phyloP scores from a whole-genome alignment of 345 rosid species.

The Xanthoceras sorbifolium region DNA sequence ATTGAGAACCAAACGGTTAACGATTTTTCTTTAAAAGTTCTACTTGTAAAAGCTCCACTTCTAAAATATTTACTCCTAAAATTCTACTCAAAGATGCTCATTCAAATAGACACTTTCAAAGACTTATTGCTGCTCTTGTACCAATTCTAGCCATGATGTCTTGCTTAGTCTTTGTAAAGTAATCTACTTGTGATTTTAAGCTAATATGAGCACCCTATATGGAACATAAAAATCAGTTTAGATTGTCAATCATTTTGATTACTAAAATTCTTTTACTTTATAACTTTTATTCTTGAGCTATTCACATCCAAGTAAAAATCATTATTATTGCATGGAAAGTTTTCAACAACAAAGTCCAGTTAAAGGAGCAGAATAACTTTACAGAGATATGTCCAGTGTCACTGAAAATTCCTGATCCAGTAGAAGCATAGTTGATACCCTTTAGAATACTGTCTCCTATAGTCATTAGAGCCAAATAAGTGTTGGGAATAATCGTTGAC shows the following conservation, averaged over 20 bases:
- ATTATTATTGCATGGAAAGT: background rate
- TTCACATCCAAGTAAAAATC: background rate
- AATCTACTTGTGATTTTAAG: constrained; percentile 29
- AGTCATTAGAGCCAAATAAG: constrained; percentile 20
- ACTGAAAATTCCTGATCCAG: constrained; percentile 12
- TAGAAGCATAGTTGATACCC: constrained; percentile 22
- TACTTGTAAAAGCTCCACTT: too few species aligned
- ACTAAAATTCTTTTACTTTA: background rate
- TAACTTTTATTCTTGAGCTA: background rate
- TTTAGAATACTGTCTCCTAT: background rate
- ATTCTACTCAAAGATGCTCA: too few species aligned
- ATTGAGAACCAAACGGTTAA: too few species aligned
- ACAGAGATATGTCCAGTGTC: background rate
- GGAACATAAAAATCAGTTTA: background rate
- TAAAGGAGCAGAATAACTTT: background rate
- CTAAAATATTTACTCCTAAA: too few species aligned
- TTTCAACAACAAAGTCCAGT: background rate
- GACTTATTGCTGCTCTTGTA: background rate
- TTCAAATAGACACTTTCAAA: too few species aligned
- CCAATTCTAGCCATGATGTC: constrained; percentile 33
- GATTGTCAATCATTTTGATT: too few species aligned
- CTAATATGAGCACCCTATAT: constrained; percentile 5
- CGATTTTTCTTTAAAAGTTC: too few species aligned
- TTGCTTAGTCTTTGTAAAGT: constrained; percentile 41
- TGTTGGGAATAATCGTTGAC: too few species aligned